Base-by-base conservation (phyloP, 1,284 basidiomycete species). In the Boletus mariae region DNA sequence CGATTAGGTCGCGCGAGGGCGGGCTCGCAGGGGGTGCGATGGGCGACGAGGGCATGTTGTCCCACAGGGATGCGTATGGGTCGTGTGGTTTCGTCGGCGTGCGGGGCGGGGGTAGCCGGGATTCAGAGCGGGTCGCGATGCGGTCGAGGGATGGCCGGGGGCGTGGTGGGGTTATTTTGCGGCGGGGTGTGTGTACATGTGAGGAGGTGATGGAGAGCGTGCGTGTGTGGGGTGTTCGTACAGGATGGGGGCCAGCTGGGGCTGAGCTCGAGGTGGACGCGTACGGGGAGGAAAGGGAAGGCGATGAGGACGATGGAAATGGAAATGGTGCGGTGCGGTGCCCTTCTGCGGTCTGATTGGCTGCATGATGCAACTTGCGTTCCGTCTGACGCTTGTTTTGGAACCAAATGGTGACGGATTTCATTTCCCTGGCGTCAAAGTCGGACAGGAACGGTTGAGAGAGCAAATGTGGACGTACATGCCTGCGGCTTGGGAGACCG, bases 401-500 rank as follows among this genome's bases (percentile, higher is more conserved):
- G 72, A 90, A 88, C 87, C 87, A 90, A 47, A 89, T 85, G 4
- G 85, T 90, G 23, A 90, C 86, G 1, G 85, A 85, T 60, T 87
- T 87, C 34, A 80, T 76, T 69, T 89, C 86, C 77, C 87, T 90
- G 41, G 49, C 32, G 38, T 45, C 49, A 34, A 34, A 37, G 53
- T 67, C 15, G 57, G 59, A 48, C n/a, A 29, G 29, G 37, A 7
- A 1, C 35, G 26, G 17, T 12, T 49, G 41, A 45, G 41, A n/a
- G 45, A 11, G 12, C 52, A 38, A 13, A 23, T 11, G n/a, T 23
- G 20, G 17, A 78, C 81, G 61, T 70, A 87, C 87, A 89, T 82
- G 60, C 74, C 75, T 7, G 82, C 80, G 10, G 80, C 72, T 38
- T 67, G 74, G 11, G 85, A 84, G 44, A 87, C 74, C 1, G 73